These are phyloP conservation scores for Talaromyces liani DNA, from an alignment of 495 filamentous ascomycete genomes.

Conservation along the genomic window DNA sequence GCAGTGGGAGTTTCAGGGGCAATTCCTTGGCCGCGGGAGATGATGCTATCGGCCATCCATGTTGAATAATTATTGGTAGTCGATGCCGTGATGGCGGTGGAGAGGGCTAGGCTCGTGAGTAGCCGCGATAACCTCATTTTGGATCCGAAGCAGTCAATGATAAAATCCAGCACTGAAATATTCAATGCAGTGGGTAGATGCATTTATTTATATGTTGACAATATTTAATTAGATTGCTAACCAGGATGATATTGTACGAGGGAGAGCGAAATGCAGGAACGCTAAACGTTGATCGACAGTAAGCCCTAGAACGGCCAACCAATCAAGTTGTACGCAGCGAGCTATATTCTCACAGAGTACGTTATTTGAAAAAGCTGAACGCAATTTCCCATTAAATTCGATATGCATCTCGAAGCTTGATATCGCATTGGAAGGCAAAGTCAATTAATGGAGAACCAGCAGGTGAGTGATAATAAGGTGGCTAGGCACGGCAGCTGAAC, in stretches of 20 bases:
- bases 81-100: not conserved
- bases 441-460: too few species aligned
- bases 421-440: too few species aligned
- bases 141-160: not conserved
- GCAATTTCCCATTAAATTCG: too few species aligned
- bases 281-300: not conserved
- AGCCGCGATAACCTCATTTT: not conserved
- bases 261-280: not conserved
- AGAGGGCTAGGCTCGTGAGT: not conserved
- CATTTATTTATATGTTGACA: not conserved
- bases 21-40: constrained; percentile 33
- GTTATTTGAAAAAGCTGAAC: too few species aligned
- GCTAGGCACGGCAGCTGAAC: too few species aligned
- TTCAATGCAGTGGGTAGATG: not conserved
- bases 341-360: not conserved
- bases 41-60: constrained; percentile 44
- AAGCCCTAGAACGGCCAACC: not conserved
- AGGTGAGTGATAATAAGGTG: too few species aligned
- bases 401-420: too few species aligned
- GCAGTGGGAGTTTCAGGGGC: constrained; percentile 18
- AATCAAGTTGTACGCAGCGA: not conserved
- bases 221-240: not conserved
- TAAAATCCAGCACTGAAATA: not conserved
- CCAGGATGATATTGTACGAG: not conserved
- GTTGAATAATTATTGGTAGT: constrained; percentile 23